These are phyloP conservation scores for Alternaria arbusti DNA, from an alignment of 2,329 filamentous ascomycete genomes.

Conservation along the genomic window DNA sequence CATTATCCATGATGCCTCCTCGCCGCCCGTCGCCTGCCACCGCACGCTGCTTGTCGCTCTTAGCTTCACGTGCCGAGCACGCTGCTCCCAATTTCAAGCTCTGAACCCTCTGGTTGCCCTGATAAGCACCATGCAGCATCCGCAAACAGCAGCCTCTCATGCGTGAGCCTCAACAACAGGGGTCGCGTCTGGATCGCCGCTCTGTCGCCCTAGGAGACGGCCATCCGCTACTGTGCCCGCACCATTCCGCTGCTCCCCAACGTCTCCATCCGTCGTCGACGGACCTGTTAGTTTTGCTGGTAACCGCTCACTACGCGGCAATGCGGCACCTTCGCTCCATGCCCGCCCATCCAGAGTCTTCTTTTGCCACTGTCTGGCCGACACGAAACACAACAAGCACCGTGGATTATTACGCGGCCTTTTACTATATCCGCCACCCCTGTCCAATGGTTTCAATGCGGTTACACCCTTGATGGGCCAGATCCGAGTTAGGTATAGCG, in stretches of 20 bases:
- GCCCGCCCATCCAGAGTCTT: neutral
- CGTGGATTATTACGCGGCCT: constrained; percentile 17
- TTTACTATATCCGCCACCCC: constrained; percentile 4
- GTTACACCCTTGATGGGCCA: constrained; percentile 2
- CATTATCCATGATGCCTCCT: neutral
- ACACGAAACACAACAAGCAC: constrained; percentile 14
- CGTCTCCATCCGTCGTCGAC: constrained; percentile 2
- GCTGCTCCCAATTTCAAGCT: constrained; percentile 8
- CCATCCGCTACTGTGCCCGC: constrained; percentile 7
- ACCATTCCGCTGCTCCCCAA: neutral
- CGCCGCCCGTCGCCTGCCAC: neutral
- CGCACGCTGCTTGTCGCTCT: neutral
- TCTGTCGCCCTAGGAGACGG: constrained; percentile 8
- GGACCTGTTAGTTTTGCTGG: neutral
- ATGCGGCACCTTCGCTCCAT: neutral
- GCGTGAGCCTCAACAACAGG: neutral
- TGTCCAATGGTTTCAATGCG: constrained; percentile 12
- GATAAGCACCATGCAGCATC: neutral
- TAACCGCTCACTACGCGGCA: neutral
- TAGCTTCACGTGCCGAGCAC: neutral
- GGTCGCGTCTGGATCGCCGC: constrained; percentile 8
- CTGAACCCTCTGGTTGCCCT: neutral
- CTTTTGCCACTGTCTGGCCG: neutral
- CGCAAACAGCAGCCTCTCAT: neutral
- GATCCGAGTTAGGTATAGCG: constrained; percentile 7